A percentile compares a stretch with the other conserved stretches of the same genome.
Evolutionary conservation across 805 yeast species (phyloP).

Genomic region (Ascoidea rubescens): DNA sequence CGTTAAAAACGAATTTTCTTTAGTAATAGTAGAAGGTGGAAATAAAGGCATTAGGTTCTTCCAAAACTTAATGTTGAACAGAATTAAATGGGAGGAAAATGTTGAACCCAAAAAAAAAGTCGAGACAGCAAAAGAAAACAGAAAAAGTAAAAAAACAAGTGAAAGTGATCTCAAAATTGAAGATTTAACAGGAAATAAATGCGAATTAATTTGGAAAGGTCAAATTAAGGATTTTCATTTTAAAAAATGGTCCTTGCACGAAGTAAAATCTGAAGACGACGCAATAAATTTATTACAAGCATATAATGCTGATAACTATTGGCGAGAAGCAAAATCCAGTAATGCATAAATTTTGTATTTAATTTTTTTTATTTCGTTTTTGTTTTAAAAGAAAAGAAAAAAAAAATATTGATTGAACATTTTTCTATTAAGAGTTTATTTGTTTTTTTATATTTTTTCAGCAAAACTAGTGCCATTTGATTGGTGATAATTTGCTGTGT

Average conservation of each 20-base stretch:
- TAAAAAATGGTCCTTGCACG: conserved; percentile 54
- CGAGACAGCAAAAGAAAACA: conserved; percentile 11
- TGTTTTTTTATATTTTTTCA: not conserved
- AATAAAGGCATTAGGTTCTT: conserved; percentile 46
- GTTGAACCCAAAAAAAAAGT: conserved; percentile 20
- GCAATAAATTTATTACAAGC: conserved; percentile 32
- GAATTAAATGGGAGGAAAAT: conserved; percentile 60
- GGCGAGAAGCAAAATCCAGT: conserved; percentile 25
- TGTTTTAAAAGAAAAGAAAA: no score
- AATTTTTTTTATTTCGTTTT: no score
- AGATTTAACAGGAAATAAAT: conserved; percentile 29
- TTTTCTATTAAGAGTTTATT: no score
- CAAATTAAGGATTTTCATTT: conserved; percentile 38
- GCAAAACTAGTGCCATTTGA: conserved; percentile 7
- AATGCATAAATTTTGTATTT: no score
- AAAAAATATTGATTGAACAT: no score
- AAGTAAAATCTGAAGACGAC: conserved; percentile 35
- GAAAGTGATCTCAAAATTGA: conserved; percentile 8
- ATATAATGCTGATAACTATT: conserved; percentile 44
- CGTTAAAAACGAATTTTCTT: conserved; percentile 25
- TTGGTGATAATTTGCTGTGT: conserved; percentile 10
- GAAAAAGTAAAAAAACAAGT: conserved; percentile 7
- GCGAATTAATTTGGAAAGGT: conserved; percentile 61
- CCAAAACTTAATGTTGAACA: conserved; percentile 39
- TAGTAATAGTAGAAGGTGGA: conserved; percentile 70